Evolutionary conservation across 495 filamentous ascomycete genomes (phyloP).

Genomic region (Xylaria curta): DNA sequence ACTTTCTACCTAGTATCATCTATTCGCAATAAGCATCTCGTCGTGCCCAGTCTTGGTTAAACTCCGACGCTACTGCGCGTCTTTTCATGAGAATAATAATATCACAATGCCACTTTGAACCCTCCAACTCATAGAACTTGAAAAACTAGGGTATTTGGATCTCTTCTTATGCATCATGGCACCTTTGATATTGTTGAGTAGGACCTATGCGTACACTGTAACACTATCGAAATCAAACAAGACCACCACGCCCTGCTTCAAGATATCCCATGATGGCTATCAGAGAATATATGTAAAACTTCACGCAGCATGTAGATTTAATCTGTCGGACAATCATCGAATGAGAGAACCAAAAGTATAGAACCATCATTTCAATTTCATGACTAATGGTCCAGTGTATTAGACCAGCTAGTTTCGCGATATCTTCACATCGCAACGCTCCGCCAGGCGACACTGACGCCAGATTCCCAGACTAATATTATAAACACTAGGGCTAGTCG

Average conservation of each 20-base stretch:
- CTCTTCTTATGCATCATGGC: neutral
- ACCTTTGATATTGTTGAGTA: neutral
- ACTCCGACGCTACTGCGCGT: neutral
- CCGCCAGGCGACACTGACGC: neutral
- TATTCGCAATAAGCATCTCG: neutral
- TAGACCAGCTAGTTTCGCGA: neutral
- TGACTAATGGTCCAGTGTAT: neutral
- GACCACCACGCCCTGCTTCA: too few relatives aligned
- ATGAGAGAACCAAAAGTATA: too few relatives aligned
- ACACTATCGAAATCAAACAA: too few relatives aligned
- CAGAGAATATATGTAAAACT: neutral
- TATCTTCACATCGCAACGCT: neutral
- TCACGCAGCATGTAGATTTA: neutral
- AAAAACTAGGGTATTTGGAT: neutral
- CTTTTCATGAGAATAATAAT: neutral
- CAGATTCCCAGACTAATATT: neutral
- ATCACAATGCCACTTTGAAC: neutral
- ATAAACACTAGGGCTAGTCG: neutral
- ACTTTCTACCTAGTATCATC: neutral
- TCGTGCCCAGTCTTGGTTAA: neutral
- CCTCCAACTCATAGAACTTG: neutral
- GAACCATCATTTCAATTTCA: neutral
- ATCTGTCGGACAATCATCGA: too few relatives aligned
- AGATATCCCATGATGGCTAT: too few relatives aligned
- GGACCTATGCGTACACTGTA: too few relatives aligned